Percentiles rank a stretch among this genome's conserved stretches.
Conservation (phyloP, 2,329 filamentous ascomycete species). For the Sporothrix inflata region DNA sequence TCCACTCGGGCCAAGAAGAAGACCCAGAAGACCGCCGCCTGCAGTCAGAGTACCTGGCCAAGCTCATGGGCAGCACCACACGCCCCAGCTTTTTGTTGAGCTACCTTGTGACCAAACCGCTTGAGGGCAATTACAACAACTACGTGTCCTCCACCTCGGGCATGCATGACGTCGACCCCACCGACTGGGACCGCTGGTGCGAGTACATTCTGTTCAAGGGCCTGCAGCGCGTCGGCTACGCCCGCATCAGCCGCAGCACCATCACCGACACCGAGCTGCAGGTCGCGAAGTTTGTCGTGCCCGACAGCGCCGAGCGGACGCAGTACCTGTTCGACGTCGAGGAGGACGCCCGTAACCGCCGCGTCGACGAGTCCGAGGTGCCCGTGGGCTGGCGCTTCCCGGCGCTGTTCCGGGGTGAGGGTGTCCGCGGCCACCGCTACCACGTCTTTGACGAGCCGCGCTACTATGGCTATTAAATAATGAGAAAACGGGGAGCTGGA, state of each 20-base stretch:
- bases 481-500: background rate
- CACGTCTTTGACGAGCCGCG: slow-evolving; percentile 94
- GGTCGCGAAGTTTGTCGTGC: slow-evolving; percentile 92
- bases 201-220: slow-evolving; percentile 98
- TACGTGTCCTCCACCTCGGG: slow-evolving; percentile 85
- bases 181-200: slow-evolving; percentile 97
- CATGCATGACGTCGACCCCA: slow-evolving; percentile 93
- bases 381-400: slow-evolving; percentile 83
- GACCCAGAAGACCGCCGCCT: slow-evolving; percentile 88
- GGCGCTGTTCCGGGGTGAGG: slow-evolving; percentile 77
- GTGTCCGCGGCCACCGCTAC: slow-evolving; percentile 86
- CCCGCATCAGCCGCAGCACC: slow-evolving; percentile 81
- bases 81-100: slow-evolving; percentile 84
- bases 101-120: slow-evolving; percentile 89
- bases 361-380: slow-evolving; percentile 72
- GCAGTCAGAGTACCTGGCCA: slow-evolving; percentile 82
- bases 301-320: slow-evolving; percentile 51
- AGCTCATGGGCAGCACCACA: slow-evolving; percentile 81
- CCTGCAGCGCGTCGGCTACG: slow-evolving; percentile 83
- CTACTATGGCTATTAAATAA: slow-evolving; percentile 58
- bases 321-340: slow-evolving; percentile 56
- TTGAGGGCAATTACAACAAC: slow-evolving; percentile 93
- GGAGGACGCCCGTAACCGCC: slow-evolving; percentile 59
- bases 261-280: slow-evolving; percentile 98
- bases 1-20: slow-evolving; percentile 98